These are phyloP conservation scores for Brettanomyces anomalus DNA, from an alignment of 805 yeast species.

Conservation along the genomic window DNA sequence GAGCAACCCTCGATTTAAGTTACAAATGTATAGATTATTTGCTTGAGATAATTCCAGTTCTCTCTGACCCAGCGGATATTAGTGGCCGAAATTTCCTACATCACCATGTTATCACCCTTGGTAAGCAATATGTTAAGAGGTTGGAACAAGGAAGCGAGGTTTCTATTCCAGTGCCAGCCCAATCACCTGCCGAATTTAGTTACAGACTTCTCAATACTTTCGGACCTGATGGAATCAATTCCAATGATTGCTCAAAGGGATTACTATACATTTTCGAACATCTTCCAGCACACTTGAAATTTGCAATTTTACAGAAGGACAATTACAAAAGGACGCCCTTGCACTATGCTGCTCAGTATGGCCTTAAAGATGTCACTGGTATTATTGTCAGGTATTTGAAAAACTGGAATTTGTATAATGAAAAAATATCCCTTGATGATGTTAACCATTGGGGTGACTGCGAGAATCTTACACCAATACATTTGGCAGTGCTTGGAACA, in stretches of 20 bases:
- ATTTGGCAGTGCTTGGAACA: constrained; percentile 70
- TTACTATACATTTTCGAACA: constrained; percentile 49
- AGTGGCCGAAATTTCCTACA: constrained; percentile 81
- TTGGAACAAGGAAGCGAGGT: constrained; percentile 11
- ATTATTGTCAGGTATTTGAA: constrained; percentile 47
- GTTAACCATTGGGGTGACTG: constrained; percentile 61
- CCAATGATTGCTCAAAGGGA: constrained; percentile 51
- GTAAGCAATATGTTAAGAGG: constrained; percentile 44
- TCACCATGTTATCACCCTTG: constrained; percentile 70
- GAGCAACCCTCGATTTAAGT: constrained; percentile 50
- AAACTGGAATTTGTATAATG: constrained; percentile 52
- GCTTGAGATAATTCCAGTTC: constrained; percentile 39
- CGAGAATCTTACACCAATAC: constrained; percentile 74
- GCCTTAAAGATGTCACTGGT: constrained; percentile 54
- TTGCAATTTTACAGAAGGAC: constrained; percentile 57
- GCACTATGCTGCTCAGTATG: constrained; percentile 86
- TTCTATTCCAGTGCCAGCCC: constrained; percentile 19
- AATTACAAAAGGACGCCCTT: constrained; percentile 75
- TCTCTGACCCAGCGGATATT: constrained; percentile 62
- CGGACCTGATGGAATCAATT: constrained; percentile 55
- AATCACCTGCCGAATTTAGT: constrained; percentile 42
- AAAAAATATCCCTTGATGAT: constrained; percentile 46
- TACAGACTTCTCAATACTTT: constrained; percentile 42
- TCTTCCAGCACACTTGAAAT: constrained; percentile 44
- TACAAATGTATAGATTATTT: constrained; percentile 49